Evolutionary conservation across 2,329 filamentous ascomycete species (phyloP).

Genomic region (Colletotrichum chrysophilum): DNA sequence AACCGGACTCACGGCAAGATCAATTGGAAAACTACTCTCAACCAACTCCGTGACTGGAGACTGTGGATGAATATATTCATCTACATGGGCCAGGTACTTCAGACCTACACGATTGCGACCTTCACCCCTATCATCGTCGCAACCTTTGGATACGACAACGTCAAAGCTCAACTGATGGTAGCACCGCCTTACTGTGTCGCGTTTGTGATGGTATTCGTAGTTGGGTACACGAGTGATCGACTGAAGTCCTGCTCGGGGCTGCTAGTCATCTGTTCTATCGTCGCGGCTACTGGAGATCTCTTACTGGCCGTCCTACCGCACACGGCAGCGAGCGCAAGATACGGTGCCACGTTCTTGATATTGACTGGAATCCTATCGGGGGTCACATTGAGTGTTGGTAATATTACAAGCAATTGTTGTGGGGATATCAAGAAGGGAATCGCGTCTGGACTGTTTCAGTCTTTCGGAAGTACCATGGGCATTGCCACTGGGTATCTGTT

Average conservation of each 20-base stretch:
- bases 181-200: slow-evolving; percentile 22
- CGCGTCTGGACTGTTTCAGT: slow-evolving; percentile 1
- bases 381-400: not conserved
- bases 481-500: slow-evolving; percentile 12
- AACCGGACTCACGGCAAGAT: slow-evolving; percentile 18
- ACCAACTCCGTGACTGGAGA: slow-evolving; percentile 40
- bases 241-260: slow-evolving; percentile 21
- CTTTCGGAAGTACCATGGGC: slow-evolving; percentile 17
- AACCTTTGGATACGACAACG: slow-evolving; percentile 24
- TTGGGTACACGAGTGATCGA: slow-evolving; percentile 20
- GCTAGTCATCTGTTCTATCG: slow-evolving; percentile 15
- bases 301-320: slow-evolving; percentile 1
- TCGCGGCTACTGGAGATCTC: slow-evolving; percentile 4
- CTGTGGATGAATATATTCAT: slow-evolving; percentile 50
- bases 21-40: slow-evolving; percentile 16
- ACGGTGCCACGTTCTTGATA: slow-evolving; percentile 10
- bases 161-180: slow-evolving; percentile 24
- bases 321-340: not conserved
- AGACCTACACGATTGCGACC: slow-evolving; percentile 22
- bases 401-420: slow-evolving; percentile 15
- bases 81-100: slow-evolving; percentile 36
- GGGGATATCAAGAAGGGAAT: slow-evolving; percentile 19
- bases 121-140: slow-evolving; percentile 26
- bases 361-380: slow-evolving; percentile 1
- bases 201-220: slow-evolving; percentile 22